Evolutionary conservation across 2,329 filamentous ascomycete genomes (phyloP).

Genomic region (Sporothrix mexicana): DNA sequence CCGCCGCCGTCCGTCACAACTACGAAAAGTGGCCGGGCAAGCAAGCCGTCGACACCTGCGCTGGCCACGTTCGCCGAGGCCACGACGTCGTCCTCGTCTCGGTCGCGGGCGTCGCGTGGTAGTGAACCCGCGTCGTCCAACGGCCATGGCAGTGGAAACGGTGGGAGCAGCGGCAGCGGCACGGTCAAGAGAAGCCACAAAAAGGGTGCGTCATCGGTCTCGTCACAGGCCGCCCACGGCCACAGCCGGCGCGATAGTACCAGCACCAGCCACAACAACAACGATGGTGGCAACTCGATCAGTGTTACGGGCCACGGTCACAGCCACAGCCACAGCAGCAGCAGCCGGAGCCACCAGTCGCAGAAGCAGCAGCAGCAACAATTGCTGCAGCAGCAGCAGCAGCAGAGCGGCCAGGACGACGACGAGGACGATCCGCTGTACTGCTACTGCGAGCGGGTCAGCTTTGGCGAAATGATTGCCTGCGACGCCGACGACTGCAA

Average conservation of each 20-base stretch:
- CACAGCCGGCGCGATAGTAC: constrained; percentile 31
- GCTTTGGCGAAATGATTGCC: constrained; percentile 84
- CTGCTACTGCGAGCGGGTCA: constrained; percentile 80
- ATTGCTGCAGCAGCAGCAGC: constrained; percentile 29
- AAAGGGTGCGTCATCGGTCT: constrained; percentile 55
- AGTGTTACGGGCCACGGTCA: constrained; percentile 26
- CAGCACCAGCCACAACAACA: constrained; percentile 21
- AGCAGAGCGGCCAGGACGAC: constrained; percentile 57
- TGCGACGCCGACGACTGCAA: constrained; percentile 76
- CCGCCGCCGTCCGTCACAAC: constrained; percentile 54
- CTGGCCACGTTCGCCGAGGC: constrained; percentile 65
- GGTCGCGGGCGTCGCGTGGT: constrained; percentile 61
- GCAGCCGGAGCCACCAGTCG: constrained; percentile 24
- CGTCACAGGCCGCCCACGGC: constrained; percentile 40
- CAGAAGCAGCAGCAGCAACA: constrained; percentile 29
- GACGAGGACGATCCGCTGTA: constrained; percentile 75
- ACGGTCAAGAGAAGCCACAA: constrained; percentile 64
- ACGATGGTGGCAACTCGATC: constrained; percentile 28
- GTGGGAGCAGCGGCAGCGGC: constrained; percentile 41
- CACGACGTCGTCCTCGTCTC: constrained; percentile 41
- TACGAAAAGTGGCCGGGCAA: constrained; percentile 66
- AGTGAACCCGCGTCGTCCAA: constrained; percentile 41
- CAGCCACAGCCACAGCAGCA: constrained; percentile 33
- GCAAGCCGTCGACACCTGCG: constrained; percentile 70
- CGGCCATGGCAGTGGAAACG: constrained; percentile 38